Conservation (phyloP, 345 rosid species). For the Brassica carinata region DNA sequence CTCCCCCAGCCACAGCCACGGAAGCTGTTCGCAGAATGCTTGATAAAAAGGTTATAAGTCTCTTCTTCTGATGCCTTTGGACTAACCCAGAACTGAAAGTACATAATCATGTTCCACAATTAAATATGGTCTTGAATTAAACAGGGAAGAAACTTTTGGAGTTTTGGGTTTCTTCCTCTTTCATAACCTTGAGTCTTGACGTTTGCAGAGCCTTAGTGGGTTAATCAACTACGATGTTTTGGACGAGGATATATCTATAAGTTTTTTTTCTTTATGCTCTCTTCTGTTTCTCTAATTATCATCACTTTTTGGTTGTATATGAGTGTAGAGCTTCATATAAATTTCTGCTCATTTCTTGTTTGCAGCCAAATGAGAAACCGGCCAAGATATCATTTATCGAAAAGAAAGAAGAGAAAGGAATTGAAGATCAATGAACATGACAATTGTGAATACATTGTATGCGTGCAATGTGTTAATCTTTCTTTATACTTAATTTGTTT, state of each 20-base stretch:
- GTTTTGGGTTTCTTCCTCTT: background rate
- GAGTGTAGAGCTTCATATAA: too few relatives aligned
- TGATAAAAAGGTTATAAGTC: slow-evolving; percentile 56
- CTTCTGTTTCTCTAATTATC: too few relatives aligned
- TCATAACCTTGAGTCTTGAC: background rate
- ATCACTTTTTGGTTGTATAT: too few relatives aligned
- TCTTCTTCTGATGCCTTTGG: slow-evolving; percentile 4
- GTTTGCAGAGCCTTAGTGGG: slow-evolving; percentile 66
- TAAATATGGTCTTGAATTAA: background rate
- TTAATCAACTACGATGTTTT: slow-evolving; percentile 68
- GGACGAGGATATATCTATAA: slow-evolving; percentile 41
- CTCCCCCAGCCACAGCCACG: slow-evolving; percentile 69
- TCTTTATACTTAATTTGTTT: too few relatives aligned
- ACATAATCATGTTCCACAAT: background rate
- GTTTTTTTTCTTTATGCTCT: too few relatives aligned
- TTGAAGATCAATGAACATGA: too few relatives aligned
- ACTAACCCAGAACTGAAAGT: background rate
- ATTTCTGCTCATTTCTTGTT: too few relatives aligned
- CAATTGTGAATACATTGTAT: too few relatives aligned
- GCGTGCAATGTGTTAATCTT: too few relatives aligned
- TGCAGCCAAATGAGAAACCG: too few relatives aligned
- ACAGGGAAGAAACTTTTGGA: background rate
- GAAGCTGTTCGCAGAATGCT: slow-evolving; percentile 74
- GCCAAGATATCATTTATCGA: too few relatives aligned
- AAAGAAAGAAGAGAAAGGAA: background rate